Evolutionary conservation across 257 asterid genomes (phyloP).

Genomic region (Nicotiana otophora): DNA sequence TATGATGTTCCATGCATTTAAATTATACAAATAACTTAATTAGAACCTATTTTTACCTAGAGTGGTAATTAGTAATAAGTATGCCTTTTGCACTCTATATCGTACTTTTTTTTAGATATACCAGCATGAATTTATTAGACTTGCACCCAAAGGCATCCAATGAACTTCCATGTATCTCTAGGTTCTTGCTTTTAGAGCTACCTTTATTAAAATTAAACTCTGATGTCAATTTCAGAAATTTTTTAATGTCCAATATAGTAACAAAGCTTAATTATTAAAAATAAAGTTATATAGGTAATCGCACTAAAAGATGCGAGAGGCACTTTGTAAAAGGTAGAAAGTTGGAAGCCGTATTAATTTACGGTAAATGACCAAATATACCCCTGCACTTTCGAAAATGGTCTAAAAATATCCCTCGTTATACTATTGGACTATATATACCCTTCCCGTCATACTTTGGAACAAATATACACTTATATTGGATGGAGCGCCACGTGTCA

Average conservation of each 20-base stretch:
- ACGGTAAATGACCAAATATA: no score
- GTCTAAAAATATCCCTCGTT: no score
- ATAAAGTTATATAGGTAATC: background rate
- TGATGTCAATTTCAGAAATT: background rate
- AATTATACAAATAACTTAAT: background rate
- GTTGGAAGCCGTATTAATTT: background rate
- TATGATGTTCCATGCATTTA: background rate
- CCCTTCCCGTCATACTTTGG: no score
- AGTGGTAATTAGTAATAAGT: background rate
- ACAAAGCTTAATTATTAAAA: background rate
- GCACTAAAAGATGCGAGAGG: background rate
- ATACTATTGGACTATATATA: no score
- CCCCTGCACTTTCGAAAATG: no score
- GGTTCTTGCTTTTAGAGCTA: background rate
- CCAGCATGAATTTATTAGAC: background rate
- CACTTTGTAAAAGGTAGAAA: background rate
- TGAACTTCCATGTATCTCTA: background rate
- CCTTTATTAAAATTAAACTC: background rate
- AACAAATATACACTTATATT: no score
- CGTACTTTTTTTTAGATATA: background rate
- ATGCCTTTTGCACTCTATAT: background rate
- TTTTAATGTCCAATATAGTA: background rate
- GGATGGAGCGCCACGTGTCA: no score
- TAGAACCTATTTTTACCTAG: background rate
- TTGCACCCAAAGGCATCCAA: background rate